Base-by-base conservation (phyloP, 192 early-diverging fungal species). In the Geranomyces michiganensis region DNA sequence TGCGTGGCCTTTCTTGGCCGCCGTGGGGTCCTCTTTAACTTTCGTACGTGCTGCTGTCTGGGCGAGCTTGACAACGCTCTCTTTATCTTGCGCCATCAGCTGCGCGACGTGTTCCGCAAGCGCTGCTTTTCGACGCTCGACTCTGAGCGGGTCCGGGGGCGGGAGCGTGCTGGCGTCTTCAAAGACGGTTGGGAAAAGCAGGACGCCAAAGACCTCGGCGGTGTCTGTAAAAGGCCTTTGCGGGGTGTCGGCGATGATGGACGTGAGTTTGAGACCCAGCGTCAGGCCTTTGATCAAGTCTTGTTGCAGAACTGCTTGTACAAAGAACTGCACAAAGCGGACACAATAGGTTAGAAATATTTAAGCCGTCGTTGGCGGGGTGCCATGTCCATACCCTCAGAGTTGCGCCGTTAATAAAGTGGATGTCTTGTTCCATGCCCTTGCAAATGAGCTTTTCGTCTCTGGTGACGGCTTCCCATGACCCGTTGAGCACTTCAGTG, bases 141-240 rank as follows among this genome's bases (percentile, higher is more conserved):
- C 24, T 17, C 26, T 24, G 15, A n/a, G 9, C 19, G 33, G 26
- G 44, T 59, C 58, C 13, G 32, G 7, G 13, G 62, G 44, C 21
- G 71, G 71, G 0, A 81, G 53, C 78, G 77, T 80, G 3, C 33
- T 58, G 13, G 58, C 68, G 6, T 48, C n/a, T 58, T 92, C 91
- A 70, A 82, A 91, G 17, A 90, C 84, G 0, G 90, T 92, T 6
- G 91, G 91, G 73, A 91, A 92, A 33, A 92, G 65, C 1, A 91
- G 81, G 24, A 92, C 70, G 36, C 84, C 77, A 56, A 90, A 73
- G 17, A 89, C 60, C 0, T 76, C 81, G 22, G 86, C 72, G 21
- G 90, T 80, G 24, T 78, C 64, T 0, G 67, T 33, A 51, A 82
- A 81, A 15, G 63, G n/a, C 19, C 70, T 53, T 30, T 41, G 48